These are phyloP conservation scores for Avena sativa DNA, from an alignment of 176 grass and related monocot species.

Conservation along the genomic window DNA sequence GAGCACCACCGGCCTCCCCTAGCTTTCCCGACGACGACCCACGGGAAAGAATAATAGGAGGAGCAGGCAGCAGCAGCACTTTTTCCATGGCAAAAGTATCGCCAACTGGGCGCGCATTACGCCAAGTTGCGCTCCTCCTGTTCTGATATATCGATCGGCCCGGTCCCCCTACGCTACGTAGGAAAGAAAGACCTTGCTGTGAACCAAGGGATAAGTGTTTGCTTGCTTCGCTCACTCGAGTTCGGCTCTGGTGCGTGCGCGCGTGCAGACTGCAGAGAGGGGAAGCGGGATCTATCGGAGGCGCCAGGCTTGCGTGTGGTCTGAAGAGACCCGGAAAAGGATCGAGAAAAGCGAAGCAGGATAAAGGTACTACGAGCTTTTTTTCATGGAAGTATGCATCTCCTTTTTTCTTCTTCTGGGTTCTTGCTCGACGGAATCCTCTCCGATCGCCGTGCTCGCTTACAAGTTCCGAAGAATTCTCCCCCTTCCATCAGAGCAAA, in stretches of 20 bases:
- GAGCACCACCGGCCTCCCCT: neutral
- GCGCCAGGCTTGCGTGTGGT: slow-evolving; percentile 31
- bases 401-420: neutral
- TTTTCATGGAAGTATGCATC: neutral
- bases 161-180: neutral
- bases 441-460: slow-evolving; percentile 16
- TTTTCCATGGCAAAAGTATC: slow-evolving; percentile 42
- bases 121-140: slow-evolving; percentile 47
- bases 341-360: slow-evolving; percentile 3
- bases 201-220: slow-evolving; percentile 34
- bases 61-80: neutral
- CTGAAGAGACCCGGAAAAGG: slow-evolving; percentile 38
- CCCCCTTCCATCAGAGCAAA: neutral
- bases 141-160: slow-evolving; percentile 44
- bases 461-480: slow-evolving; percentile 13
- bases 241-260: slow-evolving; percentile 29
- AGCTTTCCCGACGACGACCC: slow-evolving; percentile 26
- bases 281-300: neutral
- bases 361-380: slow-evolving; percentile 51
- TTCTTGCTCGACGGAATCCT: slow-evolving; percentile 32
- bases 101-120: slow-evolving; percentile 49
- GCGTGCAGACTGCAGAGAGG: slow-evolving; percentile 12
- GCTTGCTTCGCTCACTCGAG: slow-evolving; percentile 13
- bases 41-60: neutral
- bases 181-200: neutral